Evolutionary conservation across 2,329 filamentous ascomycete species (phyloP).

Genomic region (Sodiomyces alkalinus): DNA sequence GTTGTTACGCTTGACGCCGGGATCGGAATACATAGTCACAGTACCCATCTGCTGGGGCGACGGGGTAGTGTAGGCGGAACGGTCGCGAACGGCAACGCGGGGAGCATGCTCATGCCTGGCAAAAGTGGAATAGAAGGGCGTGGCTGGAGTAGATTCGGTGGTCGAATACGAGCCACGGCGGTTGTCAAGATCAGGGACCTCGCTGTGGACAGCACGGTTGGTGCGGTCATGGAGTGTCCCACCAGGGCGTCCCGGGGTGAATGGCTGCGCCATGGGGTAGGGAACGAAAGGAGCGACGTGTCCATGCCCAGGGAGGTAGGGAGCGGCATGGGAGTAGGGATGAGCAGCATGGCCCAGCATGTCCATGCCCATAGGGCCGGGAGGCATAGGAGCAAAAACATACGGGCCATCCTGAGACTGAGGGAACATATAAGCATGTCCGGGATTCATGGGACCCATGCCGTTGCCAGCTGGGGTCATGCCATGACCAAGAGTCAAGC

Average conservation of each 20-base stretch:
- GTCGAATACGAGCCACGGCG: constrained; percentile 54
- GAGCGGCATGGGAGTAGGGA: constrained; percentile 20
- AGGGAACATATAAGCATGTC: constrained; percentile 19
- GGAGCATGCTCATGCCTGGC: constrained; percentile 44
- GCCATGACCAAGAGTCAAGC: constrained; percentile 20
- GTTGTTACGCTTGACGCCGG: constrained; percentile 23
- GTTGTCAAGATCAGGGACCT: constrained; percentile 48
- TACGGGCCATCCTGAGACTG: constrained; percentile 20
- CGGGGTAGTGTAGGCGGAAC: constrained; percentile 50
- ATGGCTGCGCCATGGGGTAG: constrained; percentile 30
- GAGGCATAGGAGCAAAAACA: constrained; percentile 20
- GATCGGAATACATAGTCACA: constrained; percentile 22
- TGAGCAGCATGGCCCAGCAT: constrained; percentile 10
- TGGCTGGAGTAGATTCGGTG: constrained; percentile 50
- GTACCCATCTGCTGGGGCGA: constrained; percentile 45
- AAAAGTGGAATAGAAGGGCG: constrained; percentile 45
- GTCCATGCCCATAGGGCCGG: constrained; percentile 19
- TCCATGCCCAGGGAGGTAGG: constrained; percentile 20
- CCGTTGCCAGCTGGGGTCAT: constrained; percentile 15
- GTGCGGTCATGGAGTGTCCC: constrained; percentile 28
- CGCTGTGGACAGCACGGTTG: constrained; percentile 20
- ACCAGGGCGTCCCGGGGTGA: constrained; percentile 34
- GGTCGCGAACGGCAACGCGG: constrained; percentile 43
- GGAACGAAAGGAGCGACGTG: constrained; percentile 16
- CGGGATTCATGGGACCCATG: constrained; percentile 16